A percentile compares a stretch with the other conserved stretches of the same genome.
phyloP scores from a whole-genome alignment of 2,329 filamentous ascomycete species.

The Ceratocystis cacaofunesta region DNA sequence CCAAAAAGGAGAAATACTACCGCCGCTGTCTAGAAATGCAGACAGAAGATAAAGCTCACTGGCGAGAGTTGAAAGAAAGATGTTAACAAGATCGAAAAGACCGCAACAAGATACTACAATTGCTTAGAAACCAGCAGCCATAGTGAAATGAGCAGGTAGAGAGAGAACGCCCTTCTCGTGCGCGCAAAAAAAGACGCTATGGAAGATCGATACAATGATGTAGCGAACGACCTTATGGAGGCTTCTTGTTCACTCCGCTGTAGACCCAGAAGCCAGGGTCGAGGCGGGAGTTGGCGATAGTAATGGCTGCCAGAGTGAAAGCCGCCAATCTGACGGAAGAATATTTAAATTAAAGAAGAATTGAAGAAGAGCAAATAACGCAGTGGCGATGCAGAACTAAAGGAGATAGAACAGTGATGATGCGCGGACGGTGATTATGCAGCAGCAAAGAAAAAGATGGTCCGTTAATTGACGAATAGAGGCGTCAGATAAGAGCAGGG shows the following conservation, averaged over 20 bases:
- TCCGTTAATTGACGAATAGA: background rate
- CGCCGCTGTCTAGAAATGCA: background rate
- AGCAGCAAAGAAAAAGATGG: too few species aligned
- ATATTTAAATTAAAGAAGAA: background rate
- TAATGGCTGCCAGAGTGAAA: constrained; percentile 17
- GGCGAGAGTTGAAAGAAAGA: background rate
- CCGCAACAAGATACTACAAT: background rate
- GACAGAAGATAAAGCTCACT: background rate
- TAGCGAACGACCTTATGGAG: constrained; percentile 53
- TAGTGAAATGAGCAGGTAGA: constrained; percentile 6
- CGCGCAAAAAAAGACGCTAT: too few species aligned
- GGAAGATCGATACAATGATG: background rate
- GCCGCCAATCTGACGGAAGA: constrained; percentile 16
- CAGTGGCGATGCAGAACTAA: background rate
- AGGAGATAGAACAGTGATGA: background rate
- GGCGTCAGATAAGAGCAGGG: background rate
- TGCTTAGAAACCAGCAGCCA: constrained; percentile 8
- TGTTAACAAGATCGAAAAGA: background rate
- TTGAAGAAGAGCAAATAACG: background rate
- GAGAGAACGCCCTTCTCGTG: background rate
- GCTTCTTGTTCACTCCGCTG: constrained; percentile 90
- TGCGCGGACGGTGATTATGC: background rate
- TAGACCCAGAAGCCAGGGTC: constrained; percentile 90
- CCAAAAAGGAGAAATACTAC: background rate
- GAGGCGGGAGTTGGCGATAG: constrained; percentile 51